Base-by-base conservation (phyloP, 1,139 yeast genomes). In the Hyphopichia khmerensis region DNA sequence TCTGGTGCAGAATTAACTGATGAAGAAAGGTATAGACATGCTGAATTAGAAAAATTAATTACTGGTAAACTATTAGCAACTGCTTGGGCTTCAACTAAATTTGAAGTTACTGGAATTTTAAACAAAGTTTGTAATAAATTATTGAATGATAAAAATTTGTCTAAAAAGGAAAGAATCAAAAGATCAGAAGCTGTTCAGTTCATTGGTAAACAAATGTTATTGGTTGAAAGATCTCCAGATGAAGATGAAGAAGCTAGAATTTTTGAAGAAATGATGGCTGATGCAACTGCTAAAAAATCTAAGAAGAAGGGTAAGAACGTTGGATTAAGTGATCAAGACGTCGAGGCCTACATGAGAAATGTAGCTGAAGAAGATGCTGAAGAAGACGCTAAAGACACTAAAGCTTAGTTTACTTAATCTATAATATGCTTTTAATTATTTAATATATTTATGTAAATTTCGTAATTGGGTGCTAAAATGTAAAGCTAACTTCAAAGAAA, bases 31-130 rank as follows among this genome's bases (percentile, higher is more conserved):
- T 67, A 68, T 44, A 75, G 78, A 55, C 78, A 77, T 49, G 84
- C 80, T 6, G 85, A 83, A 55, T 75, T 79, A 56, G 89, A 84
- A 56, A 71, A 84, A 42, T 65, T 76, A 30, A 76, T 84, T 62
- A 83, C 86, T 3, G 93, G 95, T 23, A 85, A 86, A 59, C 73
- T 86, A 41, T 71, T 86, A 43, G 86, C 85, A 15, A 83, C 88
- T 9, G 89, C 87, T 18, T 86, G 95, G 95, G 87, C 85, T 1
- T 75, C 87, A 34, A 81, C 89, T 14, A 84, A 82, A 53, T 85
- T 79, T 56, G 95, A 86, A 62, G 81, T 85, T 38, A 82, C 84
- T 38, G 79, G 82, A 23, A 78, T 84, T 6, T 65, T 86, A 50
- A 79, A 80, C 51, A 83, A 79, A 49, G 91, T 85, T 10, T 82